Percentiles rank a stretch among this genome's conserved stretches.
phyloP scores from a whole-genome alignment of 306 rosid species.

The Bauhinia variegata region DNA sequence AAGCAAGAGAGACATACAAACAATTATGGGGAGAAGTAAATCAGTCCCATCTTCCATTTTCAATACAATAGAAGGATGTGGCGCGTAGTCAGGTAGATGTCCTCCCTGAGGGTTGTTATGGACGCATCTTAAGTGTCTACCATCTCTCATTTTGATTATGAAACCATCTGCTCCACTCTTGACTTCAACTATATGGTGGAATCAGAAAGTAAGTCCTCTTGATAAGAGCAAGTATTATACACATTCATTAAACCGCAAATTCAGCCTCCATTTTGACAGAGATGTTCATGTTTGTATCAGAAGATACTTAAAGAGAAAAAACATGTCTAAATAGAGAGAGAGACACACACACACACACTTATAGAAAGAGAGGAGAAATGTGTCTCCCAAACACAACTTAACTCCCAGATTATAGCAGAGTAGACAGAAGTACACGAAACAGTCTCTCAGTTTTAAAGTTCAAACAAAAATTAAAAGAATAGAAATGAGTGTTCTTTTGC shows the following conservation, averaged over 20 bases:
- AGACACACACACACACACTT: no score
- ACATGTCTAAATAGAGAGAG: no score
- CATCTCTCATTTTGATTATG: constrained; percentile 95
- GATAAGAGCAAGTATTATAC: constrained; percentile 27
- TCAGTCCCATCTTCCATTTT: constrained; percentile 99
- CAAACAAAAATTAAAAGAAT: no score
- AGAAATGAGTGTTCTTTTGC: neutral
- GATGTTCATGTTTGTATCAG: neutral
- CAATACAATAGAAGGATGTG: constrained; percentile 96
- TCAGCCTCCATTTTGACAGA: neutral
- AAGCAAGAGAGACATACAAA: constrained; percentile 65
- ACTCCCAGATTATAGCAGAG: no score
- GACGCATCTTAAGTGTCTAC: constrained; percentile 82
- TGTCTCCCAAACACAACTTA: no score
- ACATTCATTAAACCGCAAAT: constrained; percentile 14
- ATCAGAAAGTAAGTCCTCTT: constrained; percentile 34
- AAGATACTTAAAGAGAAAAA: neutral
- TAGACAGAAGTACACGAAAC: no score
- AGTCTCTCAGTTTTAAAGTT: no score
- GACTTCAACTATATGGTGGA: constrained; percentile 82
- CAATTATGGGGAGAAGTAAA: constrained; percentile 96
- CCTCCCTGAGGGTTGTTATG: constrained; percentile 98
- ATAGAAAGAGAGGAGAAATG: no score
- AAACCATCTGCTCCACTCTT: constrained; percentile 96
- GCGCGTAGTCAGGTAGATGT: constrained; percentile 92